Evolutionary conservation across 331 rosid genomes (phyloP), one percentile per base, ranked within the genome.

Genomic region (Spiraea crenata): DNA sequence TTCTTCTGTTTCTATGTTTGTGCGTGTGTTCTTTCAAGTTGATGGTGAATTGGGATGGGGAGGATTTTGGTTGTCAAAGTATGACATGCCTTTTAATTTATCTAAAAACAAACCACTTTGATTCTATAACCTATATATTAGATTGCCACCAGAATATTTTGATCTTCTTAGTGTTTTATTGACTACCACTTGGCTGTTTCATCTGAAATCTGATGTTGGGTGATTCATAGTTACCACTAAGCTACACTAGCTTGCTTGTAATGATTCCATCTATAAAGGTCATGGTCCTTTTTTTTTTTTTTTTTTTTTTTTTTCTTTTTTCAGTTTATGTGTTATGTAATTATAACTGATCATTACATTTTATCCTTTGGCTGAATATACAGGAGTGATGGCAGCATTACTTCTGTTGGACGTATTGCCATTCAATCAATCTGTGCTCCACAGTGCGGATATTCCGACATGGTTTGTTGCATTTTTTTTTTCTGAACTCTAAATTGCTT

Each of bases 351-450:
- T 51, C 47, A 62, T 54, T 37, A 65, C 52, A 46, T 63, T 69
- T 79, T 52, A 39, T 72, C 71, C 65, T 77, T 67, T 61, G 72
- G 55, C 63, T 74, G 38, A 47, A 72, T 74, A 5, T 25, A 34
- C 80, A 93, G 95, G 87, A 71, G 67, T 38, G 87, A 78, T 54
- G 74, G 83, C 70, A 72, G 58, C 78, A 63, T 69, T 73, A 65
- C 84, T 68, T 68, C 83, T 13, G 89, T 77, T 79, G 88, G 92
- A 46, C 92, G 89, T 44, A 76, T 90, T 84, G 95, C 97, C 55
- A 84, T 93, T 76, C 98, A 93, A 57, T 93, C 98, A 63, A 84
- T 93, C 57, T 87, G 98, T 76, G 86, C 97, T 72, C 95, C 97
- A 67, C 97, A 90, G 62, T 88, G 93, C 78, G 79, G 74, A 78